Evolutionary conservation across 257 asterid species (phyloP), one percentile per base, ranked within the genome.

Genomic region (Cinchona pubescens): DNA sequence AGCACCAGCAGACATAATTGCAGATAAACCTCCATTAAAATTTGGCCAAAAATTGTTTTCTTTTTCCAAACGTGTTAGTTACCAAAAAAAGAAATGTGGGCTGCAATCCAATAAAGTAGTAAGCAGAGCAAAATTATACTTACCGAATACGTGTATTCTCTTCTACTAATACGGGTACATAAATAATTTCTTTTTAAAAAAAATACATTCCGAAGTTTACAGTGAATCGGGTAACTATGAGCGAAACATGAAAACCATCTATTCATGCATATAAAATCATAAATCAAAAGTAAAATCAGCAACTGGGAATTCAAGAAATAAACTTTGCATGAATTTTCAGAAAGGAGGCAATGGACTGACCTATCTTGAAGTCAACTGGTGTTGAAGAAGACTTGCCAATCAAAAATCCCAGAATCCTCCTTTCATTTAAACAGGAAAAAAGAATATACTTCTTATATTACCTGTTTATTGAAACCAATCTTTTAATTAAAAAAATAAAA

Each of bases 331-430:
- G 48, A 68, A 53, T 46, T 13, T n/a, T n/a, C 68, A 75, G 11
- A 49, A 19, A 5, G 30, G 38, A 16, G 45, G 37, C 16, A 75
- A 21, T 15, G 25, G 16, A 64, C 53, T 10, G 45, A 37, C 71
- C 65, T 77, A 45, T 9, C 71, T 77, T 69, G 16, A 46, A 69
- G 16, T 48, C 49, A 53, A 48, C n/a, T n/a, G n/a, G n/a, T n/a
- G n/a, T n/a, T n/a, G n/a, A n/a, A n/a, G n/a, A n/a, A n/a, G n/a
- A n/a, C n/a, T n/a, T n/a, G n/a, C n/a, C n/a, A n/a, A n/a, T n/a
- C n/a, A 25, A 30, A 18, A 23, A 27, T 11, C 27, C 67, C 14
- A 53, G 61, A 74, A n/a, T 2, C 45, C 45, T n/a, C n/a, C n/a
- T n/a, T n/a, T n/a, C n/a, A n/a, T n/a, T n/a, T n/a, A n/a, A 42